Conservation (phyloP, 2,329 filamentous ascomycete species). For the Paecilomyces fulvus region DNA sequence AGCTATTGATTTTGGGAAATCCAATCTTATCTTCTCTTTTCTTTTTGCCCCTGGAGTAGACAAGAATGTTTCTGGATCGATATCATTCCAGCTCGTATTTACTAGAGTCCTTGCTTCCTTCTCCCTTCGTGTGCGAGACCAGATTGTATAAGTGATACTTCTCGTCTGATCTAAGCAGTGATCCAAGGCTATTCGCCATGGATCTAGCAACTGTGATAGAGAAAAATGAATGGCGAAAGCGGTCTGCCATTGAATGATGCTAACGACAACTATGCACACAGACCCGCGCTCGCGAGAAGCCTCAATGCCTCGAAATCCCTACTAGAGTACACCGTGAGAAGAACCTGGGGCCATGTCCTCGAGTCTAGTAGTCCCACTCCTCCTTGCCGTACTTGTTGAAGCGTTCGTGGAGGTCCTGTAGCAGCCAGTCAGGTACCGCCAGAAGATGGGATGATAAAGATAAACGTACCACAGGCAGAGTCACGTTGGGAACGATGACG, state of each 20-base stretch:
- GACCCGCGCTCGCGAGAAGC: background rate
- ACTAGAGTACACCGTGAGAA: constrained; percentile 5
- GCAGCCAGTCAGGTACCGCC: background rate
- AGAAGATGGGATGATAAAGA: background rate
- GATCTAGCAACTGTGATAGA: background rate
- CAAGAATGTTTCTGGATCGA: background rate
- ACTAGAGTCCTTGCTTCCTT: background rate
- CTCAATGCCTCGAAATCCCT: background rate
- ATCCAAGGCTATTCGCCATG: background rate
- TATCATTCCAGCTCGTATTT: background rate
- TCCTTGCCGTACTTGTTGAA: constrained; percentile 99
- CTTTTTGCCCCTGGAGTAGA: background rate
- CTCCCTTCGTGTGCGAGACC: too few species aligned
- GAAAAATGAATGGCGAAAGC: constrained; percentile 1
- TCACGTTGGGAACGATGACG: constrained; percentile 88
- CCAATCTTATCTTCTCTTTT: background rate
- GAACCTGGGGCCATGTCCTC: background rate
- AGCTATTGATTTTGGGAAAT: constrained; percentile 2
- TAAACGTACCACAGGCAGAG: constrained; percentile 67
- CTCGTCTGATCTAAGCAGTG: background rate
- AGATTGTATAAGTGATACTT: background rate
- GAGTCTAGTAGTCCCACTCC: constrained; percentile 48
- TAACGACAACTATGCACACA: constrained; percentile 1
- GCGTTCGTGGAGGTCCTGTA: constrained; percentile 79
- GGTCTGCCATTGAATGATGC: background rate